phyloP scores from a whole-genome alignment of 2,329 filamentous ascomycete species.

The Tricladium varicosporioides region DNA sequence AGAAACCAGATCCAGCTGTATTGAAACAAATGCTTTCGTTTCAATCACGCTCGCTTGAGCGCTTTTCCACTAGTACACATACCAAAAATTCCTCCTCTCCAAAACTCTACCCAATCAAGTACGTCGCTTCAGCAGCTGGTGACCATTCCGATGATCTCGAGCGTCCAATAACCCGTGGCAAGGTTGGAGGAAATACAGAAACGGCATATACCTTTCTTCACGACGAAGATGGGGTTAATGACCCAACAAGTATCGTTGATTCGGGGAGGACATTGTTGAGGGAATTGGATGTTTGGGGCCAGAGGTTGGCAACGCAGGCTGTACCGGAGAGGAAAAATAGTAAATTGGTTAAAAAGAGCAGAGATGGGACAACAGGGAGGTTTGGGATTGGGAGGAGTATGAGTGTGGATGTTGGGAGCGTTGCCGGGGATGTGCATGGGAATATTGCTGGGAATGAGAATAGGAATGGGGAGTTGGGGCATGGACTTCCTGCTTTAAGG shows the following conservation, averaged over 20 bases:
- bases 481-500: neutral
- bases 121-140: too few relatives aligned
- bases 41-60: neutral
- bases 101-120: too few relatives aligned
- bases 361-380: neutral
- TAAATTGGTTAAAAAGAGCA: neutral
- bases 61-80: neutral
- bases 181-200: neutral
- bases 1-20: neutral
- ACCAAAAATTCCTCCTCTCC: too few relatives aligned
- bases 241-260: neutral
- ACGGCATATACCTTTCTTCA: slow-evolving; percentile 8
- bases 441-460: neutral
- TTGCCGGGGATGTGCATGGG: neutral
- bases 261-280: neutral
- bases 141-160: too few relatives aligned
- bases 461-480: neutral
- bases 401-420: neutral
- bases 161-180: too few relatives aligned
- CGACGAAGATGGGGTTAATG: neutral
- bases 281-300: neutral
- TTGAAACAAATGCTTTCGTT: neutral
- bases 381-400: neutral
- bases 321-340: neutral
- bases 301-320: neutral